These are phyloP conservation scores for Acanthamoeba royreba DNA, from an alignment of 208 protist species.

Conservation along the genomic window DNA sequence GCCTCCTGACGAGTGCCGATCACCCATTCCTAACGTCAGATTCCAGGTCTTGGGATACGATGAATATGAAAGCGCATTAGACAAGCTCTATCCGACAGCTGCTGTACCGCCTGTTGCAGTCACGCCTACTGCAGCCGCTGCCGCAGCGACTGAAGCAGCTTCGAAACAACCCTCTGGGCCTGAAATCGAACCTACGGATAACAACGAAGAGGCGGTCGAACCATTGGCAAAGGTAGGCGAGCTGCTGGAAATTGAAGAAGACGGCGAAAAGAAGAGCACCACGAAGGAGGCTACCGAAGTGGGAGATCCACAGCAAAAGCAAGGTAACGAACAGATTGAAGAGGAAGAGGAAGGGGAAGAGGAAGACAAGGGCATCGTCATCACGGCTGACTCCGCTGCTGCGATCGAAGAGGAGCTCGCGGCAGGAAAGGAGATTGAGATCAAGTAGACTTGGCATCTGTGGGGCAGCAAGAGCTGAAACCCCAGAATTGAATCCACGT, in stretches of 20 bases:
- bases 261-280: background rate
- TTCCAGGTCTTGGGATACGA: conserved; percentile 59
- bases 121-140: background rate
- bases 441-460: too few species aligned
- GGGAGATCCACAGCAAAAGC: background rate
- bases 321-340: background rate
- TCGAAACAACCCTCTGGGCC: background rate
- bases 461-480: too few species aligned
- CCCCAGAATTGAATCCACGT: too few species aligned
- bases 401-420: background rate
- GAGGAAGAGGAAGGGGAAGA: background rate
- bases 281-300: background rate
- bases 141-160: background rate
- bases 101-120: background rate
- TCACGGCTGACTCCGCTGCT: background rate
- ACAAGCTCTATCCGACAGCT: conserved; percentile 6
- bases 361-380: background rate
- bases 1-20: background rate
- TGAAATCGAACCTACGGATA: background rate
- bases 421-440: background rate
- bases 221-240: background rate
- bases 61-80: conserved; percentile 58
- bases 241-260: background rate
- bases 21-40: too few species aligned
- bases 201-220: background rate